phyloP scores from a whole-genome alignment of 768 basidiomycete genomes.

The Clitopilus passeckerianus region DNA sequence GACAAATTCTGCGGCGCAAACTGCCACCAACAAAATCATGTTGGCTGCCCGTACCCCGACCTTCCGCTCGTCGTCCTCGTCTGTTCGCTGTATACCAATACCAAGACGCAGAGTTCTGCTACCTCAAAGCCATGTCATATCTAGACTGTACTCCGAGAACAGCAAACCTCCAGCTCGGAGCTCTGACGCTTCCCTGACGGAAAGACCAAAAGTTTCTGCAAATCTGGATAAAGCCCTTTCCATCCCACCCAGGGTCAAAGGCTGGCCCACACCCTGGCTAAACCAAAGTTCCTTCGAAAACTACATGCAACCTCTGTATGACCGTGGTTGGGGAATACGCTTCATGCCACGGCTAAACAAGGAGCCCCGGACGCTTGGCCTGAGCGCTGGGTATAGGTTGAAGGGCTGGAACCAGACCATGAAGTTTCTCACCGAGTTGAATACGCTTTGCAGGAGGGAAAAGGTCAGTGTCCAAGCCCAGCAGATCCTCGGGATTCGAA shows the following conservation, averaged over 20 bases:
- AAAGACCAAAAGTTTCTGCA: too few relatives aligned
- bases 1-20: too few relatives aligned
- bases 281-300: conserved; percentile 20
- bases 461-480: conserved; percentile 15
- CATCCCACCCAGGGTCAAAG: conserved; percentile 10
- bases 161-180: too few relatives aligned
- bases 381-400: neutral
- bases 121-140: too few relatives aligned
- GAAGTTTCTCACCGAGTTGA: neutral
- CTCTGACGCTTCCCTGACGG: too few relatives aligned
- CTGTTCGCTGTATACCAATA: too few relatives aligned
- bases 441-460: conserved; percentile 12
- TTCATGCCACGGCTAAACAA: conserved; percentile 1
- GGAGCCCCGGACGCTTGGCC: neutral
- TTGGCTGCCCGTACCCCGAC: too few relatives aligned
- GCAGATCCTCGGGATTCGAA: neutral
- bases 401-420: neutral
- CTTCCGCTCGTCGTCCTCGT: too few relatives aligned
- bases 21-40: too few relatives aligned
- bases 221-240: conserved; percentile 7
- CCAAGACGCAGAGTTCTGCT: too few relatives aligned
- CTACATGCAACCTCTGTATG: conserved; percentile 30
- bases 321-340: conserved; percentile 20
- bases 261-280: conserved; percentile 30
- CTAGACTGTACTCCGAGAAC: too few relatives aligned